These are phyloP conservation scores for Neofusicoccum cordaticola DNA, from an alignment of 2,329 filamentous ascomycete genomes.

Conservation along the genomic window DNA sequence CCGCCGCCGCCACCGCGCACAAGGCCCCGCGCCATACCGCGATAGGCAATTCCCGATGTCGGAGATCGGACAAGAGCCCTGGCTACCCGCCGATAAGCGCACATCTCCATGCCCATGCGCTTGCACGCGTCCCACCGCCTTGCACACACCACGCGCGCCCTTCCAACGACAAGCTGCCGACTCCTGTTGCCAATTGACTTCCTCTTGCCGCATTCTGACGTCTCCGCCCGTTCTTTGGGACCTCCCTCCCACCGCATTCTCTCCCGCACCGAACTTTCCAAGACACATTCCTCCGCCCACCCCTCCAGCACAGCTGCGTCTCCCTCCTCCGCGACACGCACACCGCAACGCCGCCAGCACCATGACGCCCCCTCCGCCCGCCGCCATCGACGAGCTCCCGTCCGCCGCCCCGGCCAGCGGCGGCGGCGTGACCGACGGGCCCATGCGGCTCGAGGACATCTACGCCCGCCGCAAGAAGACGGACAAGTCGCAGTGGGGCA, in stretches of 20 bases:
- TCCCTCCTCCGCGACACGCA: neutral
- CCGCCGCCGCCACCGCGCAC: neutral
- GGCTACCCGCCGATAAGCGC: constrained; percentile 9
- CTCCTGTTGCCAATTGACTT: neutral
- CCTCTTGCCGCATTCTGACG: neutral
- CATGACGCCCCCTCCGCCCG: neutral
- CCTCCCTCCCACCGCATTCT: neutral
- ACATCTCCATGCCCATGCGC: neutral
- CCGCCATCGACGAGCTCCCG: neutral
- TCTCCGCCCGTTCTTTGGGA: neutral
- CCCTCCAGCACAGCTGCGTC: neutral
- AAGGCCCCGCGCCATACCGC: neutral
- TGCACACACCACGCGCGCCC: neutral
- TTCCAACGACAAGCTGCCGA: neutral
- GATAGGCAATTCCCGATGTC: constrained; percentile 4
- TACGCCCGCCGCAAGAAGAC: constrained; percentile 65
- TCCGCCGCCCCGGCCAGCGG: neutral
- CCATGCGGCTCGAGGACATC: constrained; percentile 59
- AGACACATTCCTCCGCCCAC: neutral
- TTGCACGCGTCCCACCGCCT: neutral
- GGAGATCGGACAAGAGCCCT: constrained; percentile 10
- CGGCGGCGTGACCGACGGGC: constrained; percentile 46
- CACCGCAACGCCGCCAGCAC: neutral
- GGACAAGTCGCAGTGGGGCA: constrained; percentile 68
- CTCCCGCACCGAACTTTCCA: neutral